Evolutionary conservation across 257 asterid species (phyloP), one percentile per base, ranked within the genome.

Genomic region (Lantana camara): DNA sequence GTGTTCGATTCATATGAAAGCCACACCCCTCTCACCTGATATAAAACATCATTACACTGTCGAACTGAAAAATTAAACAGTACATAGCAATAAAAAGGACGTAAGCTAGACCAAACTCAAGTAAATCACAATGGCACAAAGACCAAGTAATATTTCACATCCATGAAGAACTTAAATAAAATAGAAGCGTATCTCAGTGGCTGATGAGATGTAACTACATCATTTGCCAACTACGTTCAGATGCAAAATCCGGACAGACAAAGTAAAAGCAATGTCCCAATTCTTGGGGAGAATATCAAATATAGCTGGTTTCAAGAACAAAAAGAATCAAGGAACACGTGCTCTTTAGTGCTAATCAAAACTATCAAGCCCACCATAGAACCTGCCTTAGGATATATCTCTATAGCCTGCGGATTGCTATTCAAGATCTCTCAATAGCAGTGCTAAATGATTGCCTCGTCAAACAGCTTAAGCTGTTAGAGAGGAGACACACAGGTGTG

Each of bases 1-100:
- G 89, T 71, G 67, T 82, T 86, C 57, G 91, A 70, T 73, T 83
- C 84, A 82, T 85, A 93, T 56, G 83, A 86, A 57, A 93, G 88
- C 99, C 97, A 93, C 72, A 86, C 75, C 57, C 97, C 93, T 37
- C 85, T 73, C 59, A 87, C 84, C 99, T 93, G 85, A 73, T 50
- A 74, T 29, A 71, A 47, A 77, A 65, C 48, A 35, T 11, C 4
- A 44, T 71, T 51, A 67, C 64, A 48, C 34, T 58, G 42, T 34
- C 1, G 51, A 64, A 69, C 60, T 30, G 19, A 35, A 51, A 73
- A 58, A 62, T 5, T 13, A 57, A 21, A 9, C n/a, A n/a, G n/a
- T 58, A 45, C 3, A 15, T 5, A 62, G 22, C 57, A 63, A 50
- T 35, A 57, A 5, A 44, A 64, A 48, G 29, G 16, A 74, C 21